Evolutionary conservation across 306 rosid species (phyloP).

Genomic region (Casuarina equisetifolia): DNA sequence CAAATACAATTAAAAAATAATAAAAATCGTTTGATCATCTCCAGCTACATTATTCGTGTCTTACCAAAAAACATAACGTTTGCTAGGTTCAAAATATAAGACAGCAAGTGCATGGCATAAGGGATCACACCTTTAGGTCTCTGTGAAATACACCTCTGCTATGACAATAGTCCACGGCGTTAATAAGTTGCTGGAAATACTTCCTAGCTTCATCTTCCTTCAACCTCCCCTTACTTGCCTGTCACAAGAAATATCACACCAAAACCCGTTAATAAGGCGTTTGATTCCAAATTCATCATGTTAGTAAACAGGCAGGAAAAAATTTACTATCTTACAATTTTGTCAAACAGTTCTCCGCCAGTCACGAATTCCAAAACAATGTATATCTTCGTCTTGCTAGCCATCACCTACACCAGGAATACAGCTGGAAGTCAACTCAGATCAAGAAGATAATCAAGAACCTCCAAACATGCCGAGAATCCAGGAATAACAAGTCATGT

Average conservation of each 20-base stretch:
- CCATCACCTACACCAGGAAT: conserved; percentile 76
- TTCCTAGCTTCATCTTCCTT: conserved; percentile 96
- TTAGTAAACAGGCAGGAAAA: conserved; percentile 6
- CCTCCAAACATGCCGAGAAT: conserved; percentile 15
- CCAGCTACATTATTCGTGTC: conserved; percentile 4
- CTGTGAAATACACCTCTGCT: conserved; percentile 96
- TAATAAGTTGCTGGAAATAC: conserved; percentile 89
- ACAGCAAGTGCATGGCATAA: conserved; percentile 8
- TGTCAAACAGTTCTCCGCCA: conserved; percentile 91
- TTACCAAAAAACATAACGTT: background rate
- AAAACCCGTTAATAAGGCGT: conserved; percentile 3
- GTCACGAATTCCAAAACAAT: conserved; percentile 90
- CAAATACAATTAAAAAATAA: background rate
- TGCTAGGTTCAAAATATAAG: background rate
- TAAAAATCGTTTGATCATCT: background rate
- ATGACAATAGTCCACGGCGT: conserved; percentile 94
- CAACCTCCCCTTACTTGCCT: conserved; percentile 83
- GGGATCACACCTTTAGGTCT: conserved; percentile 68
- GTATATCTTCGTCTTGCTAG: conserved; percentile 91
- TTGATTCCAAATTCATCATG: background rate
- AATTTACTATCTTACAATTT: conserved; percentile 66
- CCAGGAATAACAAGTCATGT: conserved; percentile 7
- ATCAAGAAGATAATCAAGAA: conserved; percentile 21
- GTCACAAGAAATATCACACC: conserved; percentile 20
- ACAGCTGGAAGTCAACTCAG: conserved; percentile 25